These are phyloP conservation scores for Gonapodya prolifera DNA, from an alignment of 192 early-diverging fungal species.

Conservation along the genomic window DNA sequence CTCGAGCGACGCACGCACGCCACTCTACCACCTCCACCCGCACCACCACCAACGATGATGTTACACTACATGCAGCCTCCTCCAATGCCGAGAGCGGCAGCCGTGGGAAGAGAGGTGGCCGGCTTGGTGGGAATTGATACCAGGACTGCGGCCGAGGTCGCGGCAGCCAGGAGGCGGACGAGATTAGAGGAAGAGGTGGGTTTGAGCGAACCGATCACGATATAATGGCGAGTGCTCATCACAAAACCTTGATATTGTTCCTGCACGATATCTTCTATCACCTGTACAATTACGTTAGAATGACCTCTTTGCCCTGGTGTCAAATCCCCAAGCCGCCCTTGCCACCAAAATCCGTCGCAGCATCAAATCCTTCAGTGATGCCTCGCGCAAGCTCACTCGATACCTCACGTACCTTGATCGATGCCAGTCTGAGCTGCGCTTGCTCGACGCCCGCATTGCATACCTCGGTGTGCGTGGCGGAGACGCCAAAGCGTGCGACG, in stretches of 20 bases:
- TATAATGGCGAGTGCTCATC: not conserved
- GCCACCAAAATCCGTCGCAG: not conserved
- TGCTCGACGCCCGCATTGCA: not conserved
- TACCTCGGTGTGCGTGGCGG: not conserved
- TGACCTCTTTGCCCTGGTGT: not conserved
- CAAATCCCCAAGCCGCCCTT: not conserved
- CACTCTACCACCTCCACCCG: not conserved
- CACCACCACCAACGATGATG: not conserved
- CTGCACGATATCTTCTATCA: not conserved
- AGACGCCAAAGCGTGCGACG: not conserved
- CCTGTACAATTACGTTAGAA: not conserved
- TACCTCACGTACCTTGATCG: not conserved
- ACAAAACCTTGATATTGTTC: not conserved
- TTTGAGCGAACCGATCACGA: too few relatives aligned
- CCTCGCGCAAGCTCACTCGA: not conserved
- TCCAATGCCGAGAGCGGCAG: not conserved
- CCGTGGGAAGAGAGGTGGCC: not conserved
- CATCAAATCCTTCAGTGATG: not conserved
- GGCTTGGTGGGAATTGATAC: not conserved
- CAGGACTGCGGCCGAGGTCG: not conserved
- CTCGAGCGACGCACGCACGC: not conserved
- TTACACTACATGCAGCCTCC: not conserved
- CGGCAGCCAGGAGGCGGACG: not conserved
- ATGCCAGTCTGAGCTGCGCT: not conserved
- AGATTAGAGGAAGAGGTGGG: not conserved